phyloP scores from a whole-genome alignment of 108 stramenopile genomes.

The Pseudonitzschia delicatissima region DNA sequence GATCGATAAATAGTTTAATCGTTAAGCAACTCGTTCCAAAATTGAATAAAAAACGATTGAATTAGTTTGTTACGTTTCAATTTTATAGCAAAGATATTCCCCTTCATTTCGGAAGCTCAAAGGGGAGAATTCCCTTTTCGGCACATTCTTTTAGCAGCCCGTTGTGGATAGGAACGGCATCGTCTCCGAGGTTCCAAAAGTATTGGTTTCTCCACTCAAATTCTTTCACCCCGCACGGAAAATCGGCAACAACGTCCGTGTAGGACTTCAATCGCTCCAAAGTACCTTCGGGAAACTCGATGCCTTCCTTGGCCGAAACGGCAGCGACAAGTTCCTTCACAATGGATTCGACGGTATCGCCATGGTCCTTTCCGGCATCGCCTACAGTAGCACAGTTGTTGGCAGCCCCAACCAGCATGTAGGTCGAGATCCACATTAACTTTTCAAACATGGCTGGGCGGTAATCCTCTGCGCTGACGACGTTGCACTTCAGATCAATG shows the following conservation, averaged over 20 bases:
- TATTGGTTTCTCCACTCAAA: slow-evolving; percentile 92
- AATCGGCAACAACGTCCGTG: slow-evolving; percentile 86
- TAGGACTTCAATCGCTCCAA: slow-evolving; percentile 80
- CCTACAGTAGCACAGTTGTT: slow-evolving; percentile 78
- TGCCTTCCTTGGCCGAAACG: slow-evolving; percentile 53
- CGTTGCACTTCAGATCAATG: slow-evolving; percentile 77
- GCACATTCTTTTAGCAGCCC: slow-evolving; percentile 57
- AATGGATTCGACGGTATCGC: slow-evolving; percentile 52
- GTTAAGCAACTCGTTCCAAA: too few relatives aligned
- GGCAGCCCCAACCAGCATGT: slow-evolving; percentile 87
- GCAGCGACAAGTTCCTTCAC: slow-evolving; percentile 63
- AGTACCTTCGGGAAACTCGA: slow-evolving; percentile 49
- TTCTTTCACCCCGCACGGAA: slow-evolving; percentile 92
- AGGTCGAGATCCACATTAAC: slow-evolving; percentile 90
- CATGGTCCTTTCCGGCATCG: slow-evolving; percentile 55
- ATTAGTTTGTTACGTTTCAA: too few relatives aligned
- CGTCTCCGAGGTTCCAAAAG: slow-evolving; percentile 69
- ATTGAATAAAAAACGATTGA: too few relatives aligned
- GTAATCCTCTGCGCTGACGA: slow-evolving; percentile 55
- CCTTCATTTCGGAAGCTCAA: slow-evolving; percentile 46
- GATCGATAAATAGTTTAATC: too few relatives aligned
- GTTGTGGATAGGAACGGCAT: slow-evolving; percentile 64
- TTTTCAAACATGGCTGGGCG: slow-evolving; percentile 90
- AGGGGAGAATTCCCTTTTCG: slow-evolving; percentile 53
- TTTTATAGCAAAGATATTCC: neutral